Base-by-base conservation (phyloP, 352 stramenopile genomes). In the Phytopythium chamaehyphon region DNA sequence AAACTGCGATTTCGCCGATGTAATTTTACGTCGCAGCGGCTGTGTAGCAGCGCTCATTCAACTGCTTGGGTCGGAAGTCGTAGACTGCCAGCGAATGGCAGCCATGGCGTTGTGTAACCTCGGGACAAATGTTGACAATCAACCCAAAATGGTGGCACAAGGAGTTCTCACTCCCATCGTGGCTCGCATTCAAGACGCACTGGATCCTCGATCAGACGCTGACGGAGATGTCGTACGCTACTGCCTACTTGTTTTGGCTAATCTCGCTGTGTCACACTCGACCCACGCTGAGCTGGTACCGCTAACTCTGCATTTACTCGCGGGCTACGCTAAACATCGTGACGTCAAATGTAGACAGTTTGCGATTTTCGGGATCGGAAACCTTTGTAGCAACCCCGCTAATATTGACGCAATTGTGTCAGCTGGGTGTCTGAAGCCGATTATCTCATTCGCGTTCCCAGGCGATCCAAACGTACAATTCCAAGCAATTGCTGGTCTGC, bases 281-380 rank as follows among this genome's bases (percentile, higher is more conserved):
- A 97, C 93, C 6, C 89, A 98, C 56, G 42, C 69, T 14, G 66
- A 89, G 50, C 55, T 98, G 4, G 78, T 97, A 61, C 66, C 69
- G 16, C 71, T 82, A 38, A 76, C 81, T 22, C 62, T 98, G 18
- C 77, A 88, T n/a, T 79, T 96, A 44, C 64, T 99, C 7, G 77
- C 94, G 23, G 86, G 83, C 8, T 98, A 98, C 60, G 83, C 86
- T 16, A 96, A 97, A 54, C 93, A 98, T 54, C 80, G 90, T 10
- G 95, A 98, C 64, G 85, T 98, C 47, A 98, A 98, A 61, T 98
- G 91, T 46, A 80, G 96, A n/a, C 93, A 98, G 62, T 95, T 98
- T 63, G 88, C 95, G 21, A 83, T 98, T 43, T 97, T 98, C 54
- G 91, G 88, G 2, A 50, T 98, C 22, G 95, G 95, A 5, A 99